phyloP scores from a whole-genome alignment of 352 stramenopile genomes.

The Pythium insidiosum region DNA sequence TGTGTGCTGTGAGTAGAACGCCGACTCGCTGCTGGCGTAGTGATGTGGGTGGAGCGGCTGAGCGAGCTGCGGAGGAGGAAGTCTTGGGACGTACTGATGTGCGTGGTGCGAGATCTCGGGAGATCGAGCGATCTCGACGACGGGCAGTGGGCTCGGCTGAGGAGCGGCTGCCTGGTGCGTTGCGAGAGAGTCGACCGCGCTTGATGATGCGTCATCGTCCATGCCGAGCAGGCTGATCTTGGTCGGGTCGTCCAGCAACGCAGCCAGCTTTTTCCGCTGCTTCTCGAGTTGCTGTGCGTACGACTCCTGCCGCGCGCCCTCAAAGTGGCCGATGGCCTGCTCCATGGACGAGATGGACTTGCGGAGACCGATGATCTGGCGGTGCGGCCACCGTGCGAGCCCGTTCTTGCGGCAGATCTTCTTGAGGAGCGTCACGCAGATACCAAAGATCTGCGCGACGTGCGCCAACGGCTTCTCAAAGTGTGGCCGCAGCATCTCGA shows the following conservation, averaged over 20 bases:
- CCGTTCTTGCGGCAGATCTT: slow-evolving; percentile 79
- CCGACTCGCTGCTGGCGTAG: too few relatives aligned
- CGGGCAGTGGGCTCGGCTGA: too few relatives aligned
- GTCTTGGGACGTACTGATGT: too few relatives aligned
- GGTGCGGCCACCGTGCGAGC: slow-evolving; percentile 76
- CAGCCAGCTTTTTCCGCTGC: slow-evolving; percentile 65
- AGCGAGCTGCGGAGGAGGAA: too few relatives aligned
- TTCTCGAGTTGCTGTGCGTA: slow-evolving; percentile 68
- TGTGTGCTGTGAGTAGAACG: too few relatives aligned
- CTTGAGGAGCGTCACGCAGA: slow-evolving; percentile 82
- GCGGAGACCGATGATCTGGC: slow-evolving; percentile 79
- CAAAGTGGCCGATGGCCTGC: slow-evolving; percentile 72
- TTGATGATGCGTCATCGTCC: slow-evolving; percentile 26
- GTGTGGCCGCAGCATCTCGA: slow-evolving; percentile 73
- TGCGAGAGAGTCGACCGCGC: too few relatives aligned
- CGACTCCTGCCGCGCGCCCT: slow-evolving; percentile 51
- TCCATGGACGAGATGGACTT: slow-evolving; percentile 86
- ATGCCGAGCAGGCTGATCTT: slow-evolving; percentile 30
- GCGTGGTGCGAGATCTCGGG: too few relatives aligned
- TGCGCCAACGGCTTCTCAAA: slow-evolving; percentile 81
- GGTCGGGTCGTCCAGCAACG: slow-evolving; percentile 56
- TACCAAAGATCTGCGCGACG: slow-evolving; percentile 67
- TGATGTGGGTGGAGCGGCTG: too few relatives aligned
- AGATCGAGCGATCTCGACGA: too few relatives aligned
- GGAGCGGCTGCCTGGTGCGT: too few relatives aligned